Percentiles rank a stretch among this genome's conserved stretches.
These are phyloP conservation scores for Citrus glauca DNA, from an alignment of 345 rosid species.

Conservation along the genomic window DNA sequence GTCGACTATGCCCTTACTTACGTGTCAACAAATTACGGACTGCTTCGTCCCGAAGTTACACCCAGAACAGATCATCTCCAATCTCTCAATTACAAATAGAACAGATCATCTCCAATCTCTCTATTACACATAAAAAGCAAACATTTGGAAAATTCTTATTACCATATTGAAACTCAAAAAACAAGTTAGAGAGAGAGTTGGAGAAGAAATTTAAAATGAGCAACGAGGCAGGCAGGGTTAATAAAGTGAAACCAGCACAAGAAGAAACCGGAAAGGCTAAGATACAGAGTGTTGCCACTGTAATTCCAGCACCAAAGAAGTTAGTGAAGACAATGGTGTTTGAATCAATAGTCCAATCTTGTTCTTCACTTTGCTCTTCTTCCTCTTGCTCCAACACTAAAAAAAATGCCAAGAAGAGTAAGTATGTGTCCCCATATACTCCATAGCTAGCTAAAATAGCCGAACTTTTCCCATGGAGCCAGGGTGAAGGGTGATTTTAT, in stretches of 20 bases:
- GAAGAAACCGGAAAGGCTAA: background rate
- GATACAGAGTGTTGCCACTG: constrained; percentile 5
- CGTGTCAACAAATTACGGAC: background rate
- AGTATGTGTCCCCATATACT: background rate
- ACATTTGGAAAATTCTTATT: background rate
- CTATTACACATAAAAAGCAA: background rate
- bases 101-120: too few relatives aligned
- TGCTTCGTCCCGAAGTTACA: background rate
- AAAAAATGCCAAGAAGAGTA: background rate
- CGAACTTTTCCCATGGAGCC: background rate
- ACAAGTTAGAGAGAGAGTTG: background rate
- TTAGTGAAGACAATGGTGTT: constrained; percentile 17
- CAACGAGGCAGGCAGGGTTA: background rate
- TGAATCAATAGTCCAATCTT: background rate
- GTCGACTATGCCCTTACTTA: background rate
- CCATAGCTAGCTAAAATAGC: background rate
- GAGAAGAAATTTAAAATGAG: background rate
- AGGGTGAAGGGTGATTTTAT: too few relatives aligned
- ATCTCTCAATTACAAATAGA: background rate
- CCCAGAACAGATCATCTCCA: background rate
- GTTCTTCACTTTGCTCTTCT: background rate
- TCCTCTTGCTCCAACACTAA: background rate
- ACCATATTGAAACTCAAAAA: background rate
- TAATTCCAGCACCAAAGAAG: constrained; percentile 15
- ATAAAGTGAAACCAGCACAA: background rate